Percentiles rank a stretch among this genome's conserved stretches.
Conservation (phyloP, 768 basidiomycete genomes). For the Suillus brevipes region DNA sequence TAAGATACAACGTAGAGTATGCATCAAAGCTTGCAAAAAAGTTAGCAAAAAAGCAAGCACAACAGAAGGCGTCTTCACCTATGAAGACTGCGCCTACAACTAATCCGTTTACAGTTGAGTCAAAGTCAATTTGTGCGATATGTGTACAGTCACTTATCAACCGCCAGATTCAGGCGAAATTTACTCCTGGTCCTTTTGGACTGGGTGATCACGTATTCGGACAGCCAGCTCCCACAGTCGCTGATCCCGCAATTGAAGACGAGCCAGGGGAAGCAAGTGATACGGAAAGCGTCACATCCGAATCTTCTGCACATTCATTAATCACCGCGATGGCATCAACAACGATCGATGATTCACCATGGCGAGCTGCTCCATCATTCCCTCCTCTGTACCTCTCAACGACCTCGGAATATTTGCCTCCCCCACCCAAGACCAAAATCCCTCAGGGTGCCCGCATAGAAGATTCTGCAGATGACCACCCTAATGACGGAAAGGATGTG, state of each 20-base stretch:
- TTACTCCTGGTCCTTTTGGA: slow-evolving; percentile 44
- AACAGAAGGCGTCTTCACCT: slow-evolving; percentile 37
- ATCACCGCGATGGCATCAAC: slow-evolving; percentile 57
- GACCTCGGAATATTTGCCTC: slow-evolving; percentile 66
- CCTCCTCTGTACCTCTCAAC: slow-evolving; percentile 75
- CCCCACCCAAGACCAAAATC: slow-evolving; percentile 49
- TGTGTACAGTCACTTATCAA: slow-evolving; percentile 8
- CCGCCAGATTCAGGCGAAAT: slow-evolving; percentile 27
- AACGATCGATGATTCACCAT: slow-evolving; percentile 60
- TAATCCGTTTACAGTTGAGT: slow-evolving; percentile 74
- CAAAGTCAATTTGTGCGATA: slow-evolving; percentile 20
- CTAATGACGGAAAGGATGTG: slow-evolving; percentile 46
- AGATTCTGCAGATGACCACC: slow-evolving; percentile 43
- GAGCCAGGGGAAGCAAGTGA: slow-evolving; percentile 31
- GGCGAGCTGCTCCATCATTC: slow-evolving; percentile 66
- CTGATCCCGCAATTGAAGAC: slow-evolving; percentile 19
- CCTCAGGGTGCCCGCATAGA: slow-evolving; percentile 40
- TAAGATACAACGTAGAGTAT: slow-evolving; percentile 72
- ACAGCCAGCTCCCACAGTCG: slow-evolving; percentile 17
- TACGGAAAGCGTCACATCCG: slow-evolving; percentile 37
- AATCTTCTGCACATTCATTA: slow-evolving; percentile 48
- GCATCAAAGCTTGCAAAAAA: slow-evolving; percentile 71
- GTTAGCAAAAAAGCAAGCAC: slow-evolving; percentile 40
- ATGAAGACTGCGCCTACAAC: slow-evolving; percentile 35
- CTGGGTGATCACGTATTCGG: slow-evolving; percentile 73